Conservation (phyloP, 164 flowering plant genomes). For the Amborella trichopoda region DNA sequence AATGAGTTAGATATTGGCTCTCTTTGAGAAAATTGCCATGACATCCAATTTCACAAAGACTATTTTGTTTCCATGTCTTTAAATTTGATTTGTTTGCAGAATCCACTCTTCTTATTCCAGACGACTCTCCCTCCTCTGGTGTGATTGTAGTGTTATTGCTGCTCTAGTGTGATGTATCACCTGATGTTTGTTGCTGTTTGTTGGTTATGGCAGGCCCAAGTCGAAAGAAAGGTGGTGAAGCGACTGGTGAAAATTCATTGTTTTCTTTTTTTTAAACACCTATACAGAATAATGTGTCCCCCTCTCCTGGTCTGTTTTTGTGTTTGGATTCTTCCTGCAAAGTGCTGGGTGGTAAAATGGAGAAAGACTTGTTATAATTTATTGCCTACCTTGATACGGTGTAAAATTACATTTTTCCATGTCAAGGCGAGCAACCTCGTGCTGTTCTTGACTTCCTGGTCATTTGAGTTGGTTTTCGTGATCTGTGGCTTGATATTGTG, state of each 20-base stretch:
- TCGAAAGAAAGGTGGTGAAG: conserved; percentile 12
- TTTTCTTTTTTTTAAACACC: not conserved
- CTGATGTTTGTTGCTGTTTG: not conserved
- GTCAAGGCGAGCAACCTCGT: conserved; percentile 14
- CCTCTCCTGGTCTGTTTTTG: conserved; percentile 7
- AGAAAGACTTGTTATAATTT: conserved; percentile 4
- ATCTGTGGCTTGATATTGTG: no score
- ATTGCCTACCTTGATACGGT: conserved; percentile 18
- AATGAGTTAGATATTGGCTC: no score
- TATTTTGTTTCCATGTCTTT: no score
- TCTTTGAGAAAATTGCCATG: no score
- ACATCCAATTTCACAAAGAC: no score
- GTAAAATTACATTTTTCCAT: conserved; percentile 20
- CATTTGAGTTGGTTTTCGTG: no score
- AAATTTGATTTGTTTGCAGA: not conserved
- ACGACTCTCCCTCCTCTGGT: not conserved
- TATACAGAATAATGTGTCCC: conserved; percentile 3
- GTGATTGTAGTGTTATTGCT: not conserved
- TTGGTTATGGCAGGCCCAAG: conserved; percentile 13
- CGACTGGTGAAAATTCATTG: conserved; percentile 1
- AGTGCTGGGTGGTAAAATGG: conserved; percentile 6
- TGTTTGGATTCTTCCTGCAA: no score
- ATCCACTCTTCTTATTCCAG: not conserved
- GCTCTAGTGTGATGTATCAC: not conserved
- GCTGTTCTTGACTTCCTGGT: conserved; percentile 3